Conservation (phyloP, 345 rosid genomes). For the Populus nigra region DNA sequence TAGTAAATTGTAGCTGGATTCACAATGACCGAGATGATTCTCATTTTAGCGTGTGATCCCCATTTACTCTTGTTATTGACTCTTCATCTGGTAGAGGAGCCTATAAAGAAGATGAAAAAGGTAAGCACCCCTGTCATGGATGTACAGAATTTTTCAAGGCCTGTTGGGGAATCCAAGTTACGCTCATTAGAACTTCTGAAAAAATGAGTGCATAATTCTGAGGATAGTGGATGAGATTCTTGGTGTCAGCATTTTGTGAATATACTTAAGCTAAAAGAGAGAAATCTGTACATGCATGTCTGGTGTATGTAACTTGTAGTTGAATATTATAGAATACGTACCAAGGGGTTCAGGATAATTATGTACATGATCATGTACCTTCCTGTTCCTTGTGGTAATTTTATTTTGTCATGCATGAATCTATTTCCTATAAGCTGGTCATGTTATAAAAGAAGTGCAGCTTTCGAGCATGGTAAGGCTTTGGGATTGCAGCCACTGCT, state of each 20-base stretch:
- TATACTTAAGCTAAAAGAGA: not conserved
- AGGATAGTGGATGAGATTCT: not conserved
- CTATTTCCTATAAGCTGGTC: not conserved
- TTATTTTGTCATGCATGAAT: conserved; percentile 3
- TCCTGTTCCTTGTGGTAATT: not conserved
- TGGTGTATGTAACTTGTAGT: not conserved
- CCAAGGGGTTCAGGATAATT: not conserved
- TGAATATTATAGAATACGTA: not conserved
- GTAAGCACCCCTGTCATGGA: not conserved
- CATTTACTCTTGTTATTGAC: conserved; percentile 18
- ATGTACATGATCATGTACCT: not conserved
- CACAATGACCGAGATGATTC: not conserved
- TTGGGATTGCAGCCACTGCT: conserved; percentile 25
- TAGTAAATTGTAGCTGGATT: not conserved
- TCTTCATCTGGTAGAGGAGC: not conserved
- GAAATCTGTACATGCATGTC: not conserved
- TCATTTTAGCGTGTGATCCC: conserved; percentile 23
- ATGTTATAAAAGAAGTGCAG: conserved; percentile 12
- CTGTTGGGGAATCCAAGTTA: not conserved
- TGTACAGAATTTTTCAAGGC: not conserved
- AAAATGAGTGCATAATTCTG: not conserved
- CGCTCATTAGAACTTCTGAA: not conserved
- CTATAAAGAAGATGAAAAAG: not conserved
- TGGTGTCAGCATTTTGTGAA: not conserved
- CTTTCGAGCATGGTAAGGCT: conserved; percentile 11